Conservation (phyloP, 805 yeast species). For the Priceomyces melissophilus region DNA sequence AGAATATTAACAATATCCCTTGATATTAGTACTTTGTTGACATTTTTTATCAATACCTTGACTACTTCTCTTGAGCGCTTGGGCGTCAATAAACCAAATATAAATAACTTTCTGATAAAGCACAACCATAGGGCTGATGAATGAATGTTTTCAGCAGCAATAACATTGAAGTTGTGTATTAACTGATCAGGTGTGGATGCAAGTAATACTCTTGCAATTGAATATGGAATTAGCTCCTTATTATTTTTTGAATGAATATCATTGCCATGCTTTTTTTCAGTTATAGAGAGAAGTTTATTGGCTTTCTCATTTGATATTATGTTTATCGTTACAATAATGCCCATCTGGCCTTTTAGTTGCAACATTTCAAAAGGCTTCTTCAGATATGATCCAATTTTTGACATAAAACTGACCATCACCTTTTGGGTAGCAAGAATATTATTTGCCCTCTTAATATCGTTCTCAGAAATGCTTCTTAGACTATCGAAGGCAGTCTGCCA, state of each 20-base stretch:
- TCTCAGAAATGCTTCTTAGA: slow-evolving; percentile 6
- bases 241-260: neutral
- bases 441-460: slow-evolving; percentile 3
- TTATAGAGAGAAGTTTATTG: slow-evolving; percentile 21
- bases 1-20: slow-evolving; percentile 29
- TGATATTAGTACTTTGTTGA: slow-evolving; percentile 22
- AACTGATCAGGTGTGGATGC: slow-evolving; percentile 34
- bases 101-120: slow-evolving; percentile 28
- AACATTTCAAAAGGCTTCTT: slow-evolving; percentile 15
- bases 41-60: slow-evolving; percentile 19
- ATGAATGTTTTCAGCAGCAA: slow-evolving; percentile 17
- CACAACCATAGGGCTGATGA: slow-evolving; percentile 34
- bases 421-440: slow-evolving; percentile 28
- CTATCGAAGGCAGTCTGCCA: slow-evolving; percentile 26
- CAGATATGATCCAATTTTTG: slow-evolving; percentile 3
- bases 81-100: slow-evolving; percentile 30
- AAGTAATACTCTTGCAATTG: slow-evolving; percentile 23
- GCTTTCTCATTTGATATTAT: slow-evolving; percentile 24
- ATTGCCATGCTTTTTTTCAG: slow-evolving; percentile 19
- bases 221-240: slow-evolving; percentile 20
- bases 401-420: slow-evolving; percentile 17
- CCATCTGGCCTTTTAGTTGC: slow-evolving; percentile 32
- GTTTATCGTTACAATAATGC: slow-evolving; percentile 29
- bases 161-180: slow-evolving; percentile 30
- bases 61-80: slow-evolving; percentile 25